phyloP scores from a whole-genome alignment of 31 red algal species.

The Odonthalia washingtoniensis region DNA sequence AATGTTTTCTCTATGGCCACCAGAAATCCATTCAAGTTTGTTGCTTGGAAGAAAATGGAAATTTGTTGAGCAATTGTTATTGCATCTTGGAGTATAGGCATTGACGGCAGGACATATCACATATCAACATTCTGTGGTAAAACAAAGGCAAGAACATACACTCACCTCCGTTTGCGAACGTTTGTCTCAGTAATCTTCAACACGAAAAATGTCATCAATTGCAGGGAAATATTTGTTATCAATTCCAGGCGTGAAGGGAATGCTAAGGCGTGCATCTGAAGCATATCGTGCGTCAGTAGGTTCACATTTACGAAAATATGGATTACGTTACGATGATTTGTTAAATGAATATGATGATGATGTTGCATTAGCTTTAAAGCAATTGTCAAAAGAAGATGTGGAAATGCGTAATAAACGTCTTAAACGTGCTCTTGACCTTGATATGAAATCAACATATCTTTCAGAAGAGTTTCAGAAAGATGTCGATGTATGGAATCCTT shows the following conservation, averaged over 20 bases:
- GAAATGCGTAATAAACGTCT: conserved; percentile 95
- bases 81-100: too few species aligned
- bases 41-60: too few species aligned
- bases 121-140: too few species aligned
- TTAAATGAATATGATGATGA: conserved; percentile 94
- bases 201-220: too few species aligned
- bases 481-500: conserved; percentile 98
- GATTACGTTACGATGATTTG: conserved; percentile 96
- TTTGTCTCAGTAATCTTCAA: too few species aligned
- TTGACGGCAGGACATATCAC: too few species aligned
- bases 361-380: conserved; percentile 71
- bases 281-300: conserved; percentile 79
- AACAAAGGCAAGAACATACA: too few species aligned
- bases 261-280: conserved; percentile 61
- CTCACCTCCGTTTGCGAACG: too few species aligned
- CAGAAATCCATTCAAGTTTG: too few species aligned
- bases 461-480: conserved; percentile 72
- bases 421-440: conserved; percentile 95
- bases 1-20: too few species aligned
- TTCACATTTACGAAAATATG: conserved; percentile 68
- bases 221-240: conserved; percentile 61
- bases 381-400: conserved; percentile 80
- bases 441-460: conserved; percentile 94
- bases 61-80: too few species aligned
- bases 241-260: conserved; percentile 64